Conservation (phyloP, 2,329 filamentous ascomycete species). For the Fusarium graminum region DNA sequence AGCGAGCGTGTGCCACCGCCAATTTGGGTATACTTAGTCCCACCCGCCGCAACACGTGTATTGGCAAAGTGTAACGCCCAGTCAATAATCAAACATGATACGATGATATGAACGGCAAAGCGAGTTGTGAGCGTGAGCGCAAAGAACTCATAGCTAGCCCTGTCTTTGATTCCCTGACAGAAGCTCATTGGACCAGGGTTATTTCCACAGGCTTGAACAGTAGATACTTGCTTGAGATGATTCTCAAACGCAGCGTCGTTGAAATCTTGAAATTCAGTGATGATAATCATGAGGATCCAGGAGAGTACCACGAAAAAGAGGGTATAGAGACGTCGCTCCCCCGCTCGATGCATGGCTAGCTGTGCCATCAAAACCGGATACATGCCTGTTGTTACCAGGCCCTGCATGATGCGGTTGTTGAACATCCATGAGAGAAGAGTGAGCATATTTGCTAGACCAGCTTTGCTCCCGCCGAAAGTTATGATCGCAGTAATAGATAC, state of each 20-base stretch:
- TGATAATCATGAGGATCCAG: conserved; percentile 2
- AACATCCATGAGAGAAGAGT: conserved; percentile 5
- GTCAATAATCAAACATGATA: not conserved
- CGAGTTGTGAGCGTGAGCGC: not conserved
- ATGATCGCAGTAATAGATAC: conserved; percentile 10
- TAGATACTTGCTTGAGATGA: conserved; percentile 7
- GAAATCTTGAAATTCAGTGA: not conserved
- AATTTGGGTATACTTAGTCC: not conserved
- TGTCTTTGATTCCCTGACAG: conserved; percentile 12
- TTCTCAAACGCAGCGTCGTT: not conserved
- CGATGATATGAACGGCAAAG: not conserved
- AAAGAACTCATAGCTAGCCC: conserved; percentile 7
- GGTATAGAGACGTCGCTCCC: not conserved
- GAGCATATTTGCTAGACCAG: not conserved
- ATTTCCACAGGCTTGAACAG: not conserved
- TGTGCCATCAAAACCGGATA: not conserved
- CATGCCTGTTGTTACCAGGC: not conserved
- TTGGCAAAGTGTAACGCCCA: not conserved
- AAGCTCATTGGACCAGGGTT: conserved; percentile 11
- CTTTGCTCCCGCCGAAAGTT: not conserved
- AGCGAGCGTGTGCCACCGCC: not conserved
- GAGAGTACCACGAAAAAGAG: not conserved
- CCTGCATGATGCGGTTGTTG: not conserved
- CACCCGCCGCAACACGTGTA: not conserved
- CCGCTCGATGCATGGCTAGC: not conserved